Evolutionary conservation across 164 flowering plant genomes (phyloP).

Genomic region (Dillenia turbinata): DNA sequence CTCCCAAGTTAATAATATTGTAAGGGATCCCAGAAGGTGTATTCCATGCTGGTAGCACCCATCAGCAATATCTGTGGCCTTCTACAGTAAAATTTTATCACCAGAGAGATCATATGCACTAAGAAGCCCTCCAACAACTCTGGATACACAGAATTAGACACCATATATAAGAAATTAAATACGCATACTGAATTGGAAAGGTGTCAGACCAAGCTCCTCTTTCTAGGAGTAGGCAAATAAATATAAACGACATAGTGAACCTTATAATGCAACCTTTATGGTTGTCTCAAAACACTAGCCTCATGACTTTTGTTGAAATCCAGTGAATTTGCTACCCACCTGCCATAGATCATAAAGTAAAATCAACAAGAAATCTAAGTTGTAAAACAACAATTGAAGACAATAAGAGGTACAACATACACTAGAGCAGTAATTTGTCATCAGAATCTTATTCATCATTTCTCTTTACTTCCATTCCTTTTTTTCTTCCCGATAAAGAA

Average conservation of each 20-base stretch:
- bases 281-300: slow-evolving; percentile 99
- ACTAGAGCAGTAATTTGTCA: too few species aligned
- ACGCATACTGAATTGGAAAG: too few species aligned
- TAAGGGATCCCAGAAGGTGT: slow-evolving; percentile 91
- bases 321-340: slow-evolving; percentile 94
- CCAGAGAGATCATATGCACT: slow-evolving; percentile 96
- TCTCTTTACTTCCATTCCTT: too few species aligned
- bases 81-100: slow-evolving; percentile 83
- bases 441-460: too few species aligned
- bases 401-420: too few species aligned
- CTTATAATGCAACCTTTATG: slow-evolving; percentile 95
- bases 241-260: slow-evolving; percentile 45
- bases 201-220: slow-evolving; percentile 1
- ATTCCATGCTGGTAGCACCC: slow-evolving; percentile 98
- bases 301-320: slow-evolving; percentile 93
- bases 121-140: slow-evolving; percentile 99
- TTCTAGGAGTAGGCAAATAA: slow-evolving; percentile 13
- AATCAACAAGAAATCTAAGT: too few species aligned
- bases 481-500: too few species aligned
- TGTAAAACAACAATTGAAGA: too few species aligned
- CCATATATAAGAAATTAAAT: neutral
- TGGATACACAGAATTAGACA: slow-evolving; percentile 20
- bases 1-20: slow-evolving; percentile 73
- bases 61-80: slow-evolving; percentile 92
- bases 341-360: slow-evolving; percentile 23